A percentile compares a stretch with the other conserved stretches of the same genome.
Evolutionary conservation across 768 basidiomycete species (phyloP).

Genomic region (Boletus sp.): DNA sequence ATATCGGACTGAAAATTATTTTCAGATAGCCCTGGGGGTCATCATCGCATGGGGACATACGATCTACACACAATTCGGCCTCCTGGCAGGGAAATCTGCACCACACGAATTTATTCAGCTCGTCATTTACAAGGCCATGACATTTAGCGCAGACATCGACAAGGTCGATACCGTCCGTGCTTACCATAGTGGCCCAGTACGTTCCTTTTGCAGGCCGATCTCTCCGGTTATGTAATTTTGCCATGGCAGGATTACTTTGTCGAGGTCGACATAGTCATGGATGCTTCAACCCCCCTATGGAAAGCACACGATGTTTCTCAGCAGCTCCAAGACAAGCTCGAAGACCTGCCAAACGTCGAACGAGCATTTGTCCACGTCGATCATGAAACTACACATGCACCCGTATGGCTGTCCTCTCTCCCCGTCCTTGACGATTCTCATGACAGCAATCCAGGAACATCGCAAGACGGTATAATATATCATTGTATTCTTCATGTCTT

Average conservation of each 20-base stretch:
- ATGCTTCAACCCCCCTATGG: slow-evolving; percentile 83
- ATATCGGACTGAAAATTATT: background rate
- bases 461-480: slow-evolving; percentile 33
- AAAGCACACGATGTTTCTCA: slow-evolving; percentile 85
- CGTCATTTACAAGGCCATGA: slow-evolving; percentile 85
- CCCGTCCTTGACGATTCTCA: background rate
- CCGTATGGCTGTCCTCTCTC: slow-evolving; percentile 36
- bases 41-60: slow-evolving; percentile 76
- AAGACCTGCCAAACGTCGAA: slow-evolving; percentile 84
- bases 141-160: slow-evolving; percentile 82
- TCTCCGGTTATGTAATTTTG: background rate
- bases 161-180: slow-evolving; percentile 90
- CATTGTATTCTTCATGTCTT: background rate
- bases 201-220: slow-evolving; percentile 4
- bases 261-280: slow-evolving; percentile 94
- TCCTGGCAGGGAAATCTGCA: slow-evolving; percentile 89
- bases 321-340: slow-evolving; percentile 83
- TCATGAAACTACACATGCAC: slow-evolving; percentile 83
- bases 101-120: slow-evolving; percentile 88
- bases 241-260: slow-evolving; percentile 76
- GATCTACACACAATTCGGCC: slow-evolving; percentile 75
- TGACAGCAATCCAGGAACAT: slow-evolving; percentile 36
- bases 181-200: slow-evolving; percentile 83
- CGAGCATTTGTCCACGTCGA: slow-evolving; percentile 95
- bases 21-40: slow-evolving; percentile 74